Conservation (phyloP, 192 early-diverging fungal species). For the Dissophora globulifera region DNA sequence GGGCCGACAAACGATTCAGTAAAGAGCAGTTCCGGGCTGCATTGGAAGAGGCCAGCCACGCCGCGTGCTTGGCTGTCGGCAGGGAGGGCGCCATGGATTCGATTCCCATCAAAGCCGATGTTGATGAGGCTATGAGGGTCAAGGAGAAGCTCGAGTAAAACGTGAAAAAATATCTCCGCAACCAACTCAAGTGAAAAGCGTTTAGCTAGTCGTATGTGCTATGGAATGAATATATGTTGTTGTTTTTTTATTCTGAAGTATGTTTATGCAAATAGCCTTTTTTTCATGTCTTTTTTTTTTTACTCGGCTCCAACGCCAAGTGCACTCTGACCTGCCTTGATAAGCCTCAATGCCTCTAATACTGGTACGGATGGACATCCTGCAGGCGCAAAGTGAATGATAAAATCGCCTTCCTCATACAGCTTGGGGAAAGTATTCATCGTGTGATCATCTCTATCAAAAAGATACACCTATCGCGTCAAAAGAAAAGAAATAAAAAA, state of each 20-base stretch:
- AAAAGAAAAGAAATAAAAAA: slow-evolving; percentile 3
- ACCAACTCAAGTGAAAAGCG: too few relatives aligned
- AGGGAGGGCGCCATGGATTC: slow-evolving; percentile 73
- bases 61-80: slow-evolving; percentile 74
- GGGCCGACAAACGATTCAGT: slow-evolving; percentile 23
- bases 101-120: slow-evolving; percentile 64
- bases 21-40: slow-evolving; percentile 55
- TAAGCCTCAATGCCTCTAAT: slow-evolving; percentile 50
- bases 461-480: slow-evolving; percentile 41
- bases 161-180: too few relatives aligned
- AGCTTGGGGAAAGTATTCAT: slow-evolving; percentile 68
- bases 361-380: slow-evolving; percentile 62
- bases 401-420: slow-evolving; percentile 60
- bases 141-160: slow-evolving; percentile 20
- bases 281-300: too few relatives aligned
- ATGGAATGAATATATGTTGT: too few relatives aligned
- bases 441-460: slow-evolving; percentile 62
- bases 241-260: too few relatives aligned
- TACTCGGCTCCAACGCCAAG: slow-evolving; percentile 20
- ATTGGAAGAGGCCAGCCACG: slow-evolving; percentile 67
- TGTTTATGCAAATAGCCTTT: too few relatives aligned
- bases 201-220: too few relatives aligned
- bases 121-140: slow-evolving; percentile 36
- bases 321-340: slow-evolving; percentile 44
- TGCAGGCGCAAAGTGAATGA: slow-evolving; percentile 69